Evolutionary conservation across 441 rosid genomes (phyloP), one percentile per base, ranked within the genome.

Genomic region (Biscutella laevigata): DNA sequence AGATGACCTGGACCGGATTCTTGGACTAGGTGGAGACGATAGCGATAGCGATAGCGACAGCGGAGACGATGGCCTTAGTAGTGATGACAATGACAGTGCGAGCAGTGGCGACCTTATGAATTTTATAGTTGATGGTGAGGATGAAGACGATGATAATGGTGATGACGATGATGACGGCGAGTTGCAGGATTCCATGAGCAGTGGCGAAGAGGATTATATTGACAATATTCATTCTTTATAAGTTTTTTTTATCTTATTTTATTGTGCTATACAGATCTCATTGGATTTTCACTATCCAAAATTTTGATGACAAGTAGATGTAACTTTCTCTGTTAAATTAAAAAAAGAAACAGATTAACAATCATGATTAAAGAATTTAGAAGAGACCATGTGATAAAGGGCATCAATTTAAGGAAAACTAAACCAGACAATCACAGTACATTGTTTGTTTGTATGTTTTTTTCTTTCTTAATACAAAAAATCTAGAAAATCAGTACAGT

Each of bases 1-100:
- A 1, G 71, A 53, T 61, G 95, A 88, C 63, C 47, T 74, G 34
- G 99, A 86, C 72, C 75, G 88, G 30, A 67, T 86, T 41, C 51
- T 83, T 30, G 96, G 92, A 12, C 67, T 78, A 1, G 84, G 63
- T 60, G 66, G 80, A 20, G 89, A 74, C n/a, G n/a, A n/a, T n/a
- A n/a, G n/a, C n/a, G n/a, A n/a, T n/a, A n/a, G n/a, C 35, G 91
- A 77, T 27, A 94, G 88, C 36, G 88, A 76, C 24, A 95, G 87
- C 22, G 86, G 92, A 41, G 91, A 86, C 51, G 84, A 68, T 12
- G 92, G 81, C 68, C 82, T 73, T 39, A 55, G 74, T 70, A 71
- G 83, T 27, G 83, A 72, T n/a, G 87, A 81, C 2, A 78, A 76
- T 5, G 95, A 75, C n/a, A n/a, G n/a, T n/a, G n/a, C n/a, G n/a